Base-by-base conservation (phyloP, 1,284 basidiomycete species). In the Moniliophthora roreri region DNA sequence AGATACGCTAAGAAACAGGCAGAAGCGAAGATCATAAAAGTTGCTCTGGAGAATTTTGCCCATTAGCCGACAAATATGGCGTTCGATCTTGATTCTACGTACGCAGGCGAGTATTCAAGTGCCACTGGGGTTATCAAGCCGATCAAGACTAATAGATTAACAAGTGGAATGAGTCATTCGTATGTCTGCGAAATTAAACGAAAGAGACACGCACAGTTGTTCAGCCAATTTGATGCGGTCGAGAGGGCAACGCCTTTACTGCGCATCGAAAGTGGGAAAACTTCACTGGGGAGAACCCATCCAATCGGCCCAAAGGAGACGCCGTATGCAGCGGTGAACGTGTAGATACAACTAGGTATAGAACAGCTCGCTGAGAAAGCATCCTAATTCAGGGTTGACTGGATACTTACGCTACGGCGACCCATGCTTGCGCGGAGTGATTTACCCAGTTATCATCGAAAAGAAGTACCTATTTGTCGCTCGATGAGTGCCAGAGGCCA, bases 241-340 rank as follows among this genome's bases (percentile, higher is more conserved):
- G 89, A 85, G 18, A 95, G 64, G 20, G 89, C 82, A 4, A 93
- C 91, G 57, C 93, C 93, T 66, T 87, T 86, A 58, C 91, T 86
- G 63, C 93, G 79, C 69, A 94, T 83, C 7, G 90, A 89, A n/a
- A 93, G 74, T 4, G 93, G 88, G 69, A 95, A 94, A 20, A 95
- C 86, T 69, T 93, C 91, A 58, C 81, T 84, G 0, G 89, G 85
- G 1, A 92, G 76, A 1, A 92, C 82, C 91, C 93, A 95, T 10
- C 86, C 89, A 59, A 92, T 82, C 1, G 93, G 93, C 1, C 93
- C 93, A 65, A 91, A 87, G 36, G 89, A 91, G 40, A 85, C 71
- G 2, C 92, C 91, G 66, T 93, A 95, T 23, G 87, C 85, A 52
- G 82, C 84, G 24, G 91, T 93, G 72, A 93, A 95, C 9, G 79